These are phyloP conservation scores for Didymellaceae sp. DNA, from an alignment of 2,329 filamentous ascomycete genomes.

Conservation along the genomic window DNA sequence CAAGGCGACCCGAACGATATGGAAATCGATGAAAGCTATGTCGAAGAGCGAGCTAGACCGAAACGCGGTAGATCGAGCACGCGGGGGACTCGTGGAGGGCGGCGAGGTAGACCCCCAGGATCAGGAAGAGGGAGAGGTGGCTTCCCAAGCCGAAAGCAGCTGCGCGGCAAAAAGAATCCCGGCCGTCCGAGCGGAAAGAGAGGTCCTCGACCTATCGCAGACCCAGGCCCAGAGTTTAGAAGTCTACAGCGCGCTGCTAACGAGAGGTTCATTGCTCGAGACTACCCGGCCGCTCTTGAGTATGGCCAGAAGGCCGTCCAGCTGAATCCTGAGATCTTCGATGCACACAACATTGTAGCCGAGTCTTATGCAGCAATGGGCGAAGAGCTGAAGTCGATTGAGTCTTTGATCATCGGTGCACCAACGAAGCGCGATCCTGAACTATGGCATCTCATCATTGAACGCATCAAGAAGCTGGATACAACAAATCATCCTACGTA, in stretches of 20 bases:
- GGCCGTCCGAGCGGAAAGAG: conserved; percentile 42
- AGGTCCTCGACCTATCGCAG: conserved; percentile 63
- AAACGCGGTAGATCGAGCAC: conserved; percentile 26
- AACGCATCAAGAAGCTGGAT: conserved; percentile 58
- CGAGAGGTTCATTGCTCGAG: conserved; percentile 68
- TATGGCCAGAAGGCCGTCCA: conserved; percentile 45
- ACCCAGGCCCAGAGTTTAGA: conserved; percentile 75
- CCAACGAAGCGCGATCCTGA: conserved; percentile 62
- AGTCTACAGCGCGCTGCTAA: conserved; percentile 70
- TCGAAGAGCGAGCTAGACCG: conserved; percentile 27
- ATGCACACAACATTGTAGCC: conserved; percentile 65
- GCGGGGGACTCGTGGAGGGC: conserved; percentile 27
- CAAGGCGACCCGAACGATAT: conserved; percentile 43
- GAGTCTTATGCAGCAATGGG: conserved; percentile 64
- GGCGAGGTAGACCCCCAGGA: conserved; percentile 35
- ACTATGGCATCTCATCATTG: conserved; percentile 65
- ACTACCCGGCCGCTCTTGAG: conserved; percentile 59
- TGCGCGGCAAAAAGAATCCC: conserved; percentile 31
- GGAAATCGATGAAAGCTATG: conserved; percentile 36
- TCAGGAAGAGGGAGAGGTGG: conserved; percentile 35
- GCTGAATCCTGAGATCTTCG: conserved; percentile 67
- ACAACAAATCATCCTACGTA: conserved; percentile 38
- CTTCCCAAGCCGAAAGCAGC: conserved; percentile 21
- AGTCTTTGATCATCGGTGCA: conserved; percentile 64
- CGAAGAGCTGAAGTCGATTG: conserved; percentile 62